A percentile compares a stretch with the other conserved stretches of the same genome.
phyloP scores from a whole-genome alignment of 2,329 filamentous ascomycete genomes.

The Paecilomyces niveus region DNA sequence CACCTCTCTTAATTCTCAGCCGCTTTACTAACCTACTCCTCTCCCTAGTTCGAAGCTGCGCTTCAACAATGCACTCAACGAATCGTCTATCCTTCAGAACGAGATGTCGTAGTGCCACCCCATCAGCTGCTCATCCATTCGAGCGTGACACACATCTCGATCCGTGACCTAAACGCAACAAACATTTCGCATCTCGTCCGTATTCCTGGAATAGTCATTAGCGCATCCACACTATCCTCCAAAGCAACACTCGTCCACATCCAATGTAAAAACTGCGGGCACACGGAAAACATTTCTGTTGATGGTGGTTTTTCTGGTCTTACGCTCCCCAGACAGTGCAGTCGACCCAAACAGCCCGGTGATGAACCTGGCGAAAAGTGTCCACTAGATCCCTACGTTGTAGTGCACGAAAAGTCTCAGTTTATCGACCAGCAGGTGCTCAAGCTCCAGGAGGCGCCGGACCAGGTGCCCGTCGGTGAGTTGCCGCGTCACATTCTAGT shows the following conservation, averaged over 20 bases:
- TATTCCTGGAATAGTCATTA: constrained; percentile 95
- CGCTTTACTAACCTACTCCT: constrained; percentile 2
- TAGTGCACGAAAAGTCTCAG: constrained; percentile 84
- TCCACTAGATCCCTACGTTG: constrained; percentile 90
- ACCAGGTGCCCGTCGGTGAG: constrained; percentile 95
- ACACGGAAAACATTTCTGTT: constrained; percentile 63
- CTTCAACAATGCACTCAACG: constrained; percentile 85
- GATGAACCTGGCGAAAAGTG: constrained; percentile 69
- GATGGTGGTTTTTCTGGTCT: constrained; percentile 83
- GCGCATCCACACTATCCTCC: constrained; percentile 91
- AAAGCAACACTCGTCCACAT: constrained; percentile 85
- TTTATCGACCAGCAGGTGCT: constrained; percentile 98
- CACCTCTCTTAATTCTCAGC: neutral
- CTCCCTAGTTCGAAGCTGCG: constrained; percentile 73
- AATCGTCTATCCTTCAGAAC: constrained; percentile 77
- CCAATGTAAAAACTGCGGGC: constrained; percentile 79
- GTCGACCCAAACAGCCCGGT: constrained; percentile 50
- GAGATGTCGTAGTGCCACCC: constrained; percentile 65
- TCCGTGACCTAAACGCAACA: constrained; percentile 85
- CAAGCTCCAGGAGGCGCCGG: constrained; percentile 94
- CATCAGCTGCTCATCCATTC: constrained; percentile 96
- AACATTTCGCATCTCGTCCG: constrained; percentile 92
- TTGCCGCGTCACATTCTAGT: constrained; percentile 90
- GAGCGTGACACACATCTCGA: constrained; percentile 80
- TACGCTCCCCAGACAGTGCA: constrained; percentile 73